phyloP scores from a whole-genome alignment of 306 rosid genomes.

The Quercus alba region DNA sequence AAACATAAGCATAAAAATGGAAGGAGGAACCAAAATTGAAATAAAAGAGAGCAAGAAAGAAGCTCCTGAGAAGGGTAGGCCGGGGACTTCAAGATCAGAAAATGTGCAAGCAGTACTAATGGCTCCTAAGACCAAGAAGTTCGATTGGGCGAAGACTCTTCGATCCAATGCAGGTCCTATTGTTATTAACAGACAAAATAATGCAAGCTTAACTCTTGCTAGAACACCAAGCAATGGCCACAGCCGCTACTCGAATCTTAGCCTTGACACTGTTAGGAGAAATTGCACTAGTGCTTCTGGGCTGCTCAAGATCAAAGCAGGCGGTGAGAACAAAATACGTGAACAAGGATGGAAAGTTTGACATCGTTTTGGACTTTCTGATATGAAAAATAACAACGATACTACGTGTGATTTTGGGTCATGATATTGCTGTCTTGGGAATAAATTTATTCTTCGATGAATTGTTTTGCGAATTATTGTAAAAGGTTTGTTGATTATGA shows the following conservation, averaged over 20 bases:
- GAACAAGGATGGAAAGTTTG: slow-evolving; percentile 41
- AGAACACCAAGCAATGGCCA: neutral
- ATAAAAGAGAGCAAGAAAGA: slow-evolving; percentile 49
- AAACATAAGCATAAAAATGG: slow-evolving; percentile 57
- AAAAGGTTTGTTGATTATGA: too few relatives aligned
- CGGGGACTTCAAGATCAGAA: slow-evolving; percentile 15
- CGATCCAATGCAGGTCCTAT: slow-evolving; percentile 31
- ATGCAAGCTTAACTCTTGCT: slow-evolving; percentile 13
- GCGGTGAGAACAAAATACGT: slow-evolving; percentile 15
- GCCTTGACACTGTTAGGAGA: neutral
- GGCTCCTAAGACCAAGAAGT: slow-evolving; percentile 20
- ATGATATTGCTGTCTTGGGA: neutral
- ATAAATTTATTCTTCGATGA: neutral
- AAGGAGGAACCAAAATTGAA: slow-evolving; percentile 55
- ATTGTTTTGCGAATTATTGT: too few relatives aligned
- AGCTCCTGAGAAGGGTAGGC: slow-evolving; percentile 17
- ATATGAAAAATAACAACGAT: neutral
- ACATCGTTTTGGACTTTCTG: neutral
- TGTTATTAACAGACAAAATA: slow-evolving; percentile 13
- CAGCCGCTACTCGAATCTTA: neutral
- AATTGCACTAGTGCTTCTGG: neutral
- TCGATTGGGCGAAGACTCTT: slow-evolving; percentile 64
- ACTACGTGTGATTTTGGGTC: neutral
- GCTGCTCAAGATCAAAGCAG: neutral
- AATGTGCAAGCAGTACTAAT: slow-evolving; percentile 3